Evolutionary conservation across 768 basidiomycete genomes (phyloP).

Genomic region (Brasilioporus rufonigricans): DNA sequence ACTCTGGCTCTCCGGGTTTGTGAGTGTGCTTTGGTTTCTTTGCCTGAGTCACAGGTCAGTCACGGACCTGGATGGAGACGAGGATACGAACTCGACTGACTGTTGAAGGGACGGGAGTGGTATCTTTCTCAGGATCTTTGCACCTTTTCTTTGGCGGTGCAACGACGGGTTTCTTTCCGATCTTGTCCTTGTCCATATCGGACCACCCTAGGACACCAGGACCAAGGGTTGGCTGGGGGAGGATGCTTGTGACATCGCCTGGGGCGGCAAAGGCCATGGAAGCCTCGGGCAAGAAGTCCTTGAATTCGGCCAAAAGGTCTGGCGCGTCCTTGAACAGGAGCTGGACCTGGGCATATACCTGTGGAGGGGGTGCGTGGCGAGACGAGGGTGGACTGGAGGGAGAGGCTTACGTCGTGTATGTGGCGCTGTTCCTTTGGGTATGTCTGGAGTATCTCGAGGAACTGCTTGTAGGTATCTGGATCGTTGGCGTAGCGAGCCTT

Average conservation of each 20-base stretch:
- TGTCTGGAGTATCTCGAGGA: conserved; percentile 83
- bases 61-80: background rate
- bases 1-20: conserved; percentile 56
- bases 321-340: conserved; percentile 78
- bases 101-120: conserved; percentile 52
- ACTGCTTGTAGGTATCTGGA: conserved; percentile 89
- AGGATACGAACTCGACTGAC: conserved; percentile 44
- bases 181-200: conserved; percentile 39
- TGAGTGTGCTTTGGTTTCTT: conserved; percentile 67
- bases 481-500: conserved; percentile 88
- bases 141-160: conserved; percentile 57
- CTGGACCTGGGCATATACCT: conserved; percentile 81
- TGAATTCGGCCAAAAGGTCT: conserved; percentile 78
- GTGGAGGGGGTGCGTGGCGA: conserved; percentile 32
- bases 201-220: conserved; percentile 39
- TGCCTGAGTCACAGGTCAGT: conserved; percentile 33
- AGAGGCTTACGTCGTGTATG: conserved; percentile 59
- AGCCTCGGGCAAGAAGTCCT: conserved; percentile 73
- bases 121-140: conserved; percentile 64
- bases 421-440: conserved; percentile 83
- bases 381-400: background rate
- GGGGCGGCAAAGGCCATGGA: conserved; percentile 41
- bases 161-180: conserved; percentile 42
- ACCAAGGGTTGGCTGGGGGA: conserved; percentile 46
- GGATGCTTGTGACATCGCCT: conserved; percentile 43